Conservation (phyloP, 2,329 filamentous ascomycete genomes). For the Ophioceras dolichostomum region DNA sequence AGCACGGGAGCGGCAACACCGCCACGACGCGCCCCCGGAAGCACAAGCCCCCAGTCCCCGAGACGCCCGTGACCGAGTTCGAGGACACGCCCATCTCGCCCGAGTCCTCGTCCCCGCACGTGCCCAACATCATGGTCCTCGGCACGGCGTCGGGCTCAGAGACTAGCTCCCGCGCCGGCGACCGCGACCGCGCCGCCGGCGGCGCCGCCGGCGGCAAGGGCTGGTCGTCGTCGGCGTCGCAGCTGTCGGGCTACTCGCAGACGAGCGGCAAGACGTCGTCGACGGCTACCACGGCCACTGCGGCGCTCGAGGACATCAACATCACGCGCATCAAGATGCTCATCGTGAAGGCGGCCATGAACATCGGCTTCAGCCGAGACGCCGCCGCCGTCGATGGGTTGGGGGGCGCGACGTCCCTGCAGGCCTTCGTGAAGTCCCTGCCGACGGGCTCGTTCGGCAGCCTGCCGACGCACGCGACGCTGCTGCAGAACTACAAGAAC, state of each 20-base stretch:
- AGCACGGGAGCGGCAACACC: conserved; percentile 17
- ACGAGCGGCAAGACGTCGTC: conserved; percentile 53
- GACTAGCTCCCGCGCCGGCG: conserved; percentile 16
- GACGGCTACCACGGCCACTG: conserved; percentile 50
- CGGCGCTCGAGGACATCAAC: conserved; percentile 60
- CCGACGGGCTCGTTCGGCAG: conserved; percentile 70
- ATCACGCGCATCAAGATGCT: conserved; percentile 67
- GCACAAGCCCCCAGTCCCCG: conserved; percentile 45
- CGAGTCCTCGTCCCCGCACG: conserved; percentile 59
- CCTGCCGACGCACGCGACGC: conserved; percentile 52
- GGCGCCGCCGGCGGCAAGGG: no score
- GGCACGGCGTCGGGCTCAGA: conserved; percentile 44
- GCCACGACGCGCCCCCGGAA: conserved; percentile 18
- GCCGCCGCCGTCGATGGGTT: conserved; percentile 28
- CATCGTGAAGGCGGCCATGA: conserved; percentile 75
- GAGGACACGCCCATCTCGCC: conserved; percentile 80
- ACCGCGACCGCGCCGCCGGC: no score
- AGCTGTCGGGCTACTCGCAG: conserved; percentile 69
- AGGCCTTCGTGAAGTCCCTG: conserved; percentile 64
- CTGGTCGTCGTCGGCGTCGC: conserved; percentile 78
- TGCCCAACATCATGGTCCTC: conserved; percentile 81
- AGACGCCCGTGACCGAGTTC: conserved; percentile 91
- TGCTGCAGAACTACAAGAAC: conserved; percentile 71
- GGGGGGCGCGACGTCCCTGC: conserved; percentile 42
- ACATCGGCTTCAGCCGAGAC: conserved; percentile 64